Evolutionary conservation across 805 yeast genomes (phyloP).

Genomic region (Saturnispora sanitii): DNA sequence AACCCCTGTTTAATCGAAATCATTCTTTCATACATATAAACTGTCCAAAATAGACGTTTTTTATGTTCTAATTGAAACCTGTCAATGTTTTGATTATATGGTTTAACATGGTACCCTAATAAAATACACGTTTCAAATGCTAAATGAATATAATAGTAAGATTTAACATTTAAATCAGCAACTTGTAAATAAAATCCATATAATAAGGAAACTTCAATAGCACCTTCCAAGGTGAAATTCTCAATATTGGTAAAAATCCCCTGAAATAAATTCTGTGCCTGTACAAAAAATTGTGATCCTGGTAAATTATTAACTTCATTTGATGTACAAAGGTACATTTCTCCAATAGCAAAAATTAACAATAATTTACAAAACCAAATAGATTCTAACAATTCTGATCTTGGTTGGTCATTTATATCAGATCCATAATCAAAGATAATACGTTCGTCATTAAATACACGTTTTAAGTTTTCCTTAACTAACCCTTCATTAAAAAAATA

Average conservation of each 20-base stretch:
- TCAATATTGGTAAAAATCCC: constrained; percentile 72
- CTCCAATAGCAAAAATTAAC: constrained; percentile 69
- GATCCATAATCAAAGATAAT: constrained; percentile 24
- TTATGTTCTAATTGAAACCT: constrained; percentile 46
- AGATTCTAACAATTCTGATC: constrained; percentile 47
- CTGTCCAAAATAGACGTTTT: constrained; percentile 32
- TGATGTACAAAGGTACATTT: constrained; percentile 70
- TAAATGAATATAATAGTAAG: constrained; percentile 70
- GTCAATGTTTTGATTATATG: constrained; percentile 51
- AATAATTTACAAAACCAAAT: constrained; percentile 74
- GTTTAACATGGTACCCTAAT: constrained; percentile 75
- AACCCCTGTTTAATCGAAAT: constrained; percentile 73
- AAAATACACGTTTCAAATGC: constrained; percentile 65
- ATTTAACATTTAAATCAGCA: constrained; percentile 75
- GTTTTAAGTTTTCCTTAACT: constrained; percentile 55
- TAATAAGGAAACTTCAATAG: constrained; percentile 62
- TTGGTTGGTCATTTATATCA: constrained; percentile 18
- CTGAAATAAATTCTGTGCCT: constrained; percentile 70
- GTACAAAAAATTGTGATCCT: constrained; percentile 69
- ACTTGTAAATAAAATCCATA: constrained; percentile 77
- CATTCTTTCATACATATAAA: constrained; percentile 49
- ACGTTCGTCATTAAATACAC: constrained; percentile 45
- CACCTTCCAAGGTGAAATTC: constrained; percentile 69
- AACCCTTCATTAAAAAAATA: constrained; percentile 78
- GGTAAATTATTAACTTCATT: constrained; percentile 46